Percentiles rank a stretch among this genome's conserved stretches.
These are phyloP conservation scores for Podila epicladia DNA, from an alignment of 192 early-diverging fungal species.

Conservation along the genomic window DNA sequence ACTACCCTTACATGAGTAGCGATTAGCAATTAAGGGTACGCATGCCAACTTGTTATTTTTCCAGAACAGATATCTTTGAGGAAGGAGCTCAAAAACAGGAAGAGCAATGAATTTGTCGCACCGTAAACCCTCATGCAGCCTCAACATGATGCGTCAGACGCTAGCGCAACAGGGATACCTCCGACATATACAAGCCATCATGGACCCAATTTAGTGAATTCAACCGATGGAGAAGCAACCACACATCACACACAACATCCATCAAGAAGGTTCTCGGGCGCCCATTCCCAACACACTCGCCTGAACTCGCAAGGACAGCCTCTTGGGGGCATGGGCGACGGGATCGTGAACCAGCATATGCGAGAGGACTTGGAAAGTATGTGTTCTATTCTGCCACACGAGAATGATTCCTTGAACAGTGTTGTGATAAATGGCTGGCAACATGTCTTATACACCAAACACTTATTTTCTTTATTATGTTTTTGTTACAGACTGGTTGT, in stretches of 20 bases:
- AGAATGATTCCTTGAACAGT: neutral
- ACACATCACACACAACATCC: too few species aligned
- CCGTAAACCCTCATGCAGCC: neutral
- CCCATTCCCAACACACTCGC: too few species aligned
- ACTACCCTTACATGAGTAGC: too few species aligned
- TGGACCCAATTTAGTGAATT: neutral
- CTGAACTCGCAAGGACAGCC: too few species aligned
- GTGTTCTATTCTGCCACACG: neutral
- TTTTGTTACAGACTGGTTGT: conserved; percentile 21
- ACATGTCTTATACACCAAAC: neutral
- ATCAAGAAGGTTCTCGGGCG: too few species aligned
- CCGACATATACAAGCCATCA: neutral
- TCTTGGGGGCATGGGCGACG: conserved; percentile 32
- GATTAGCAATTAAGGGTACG: too few species aligned
- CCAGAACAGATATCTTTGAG: too few species aligned
- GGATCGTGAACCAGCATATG: conserved; percentile 45
- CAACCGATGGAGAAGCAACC: too few species aligned
- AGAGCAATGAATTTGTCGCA: neutral
- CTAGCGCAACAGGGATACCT: neutral
- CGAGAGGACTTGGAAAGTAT: conserved; percentile 41
- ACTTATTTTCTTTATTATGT: neutral
- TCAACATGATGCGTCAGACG: neutral
- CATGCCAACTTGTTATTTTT: too few species aligned
- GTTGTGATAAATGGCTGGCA: neutral
- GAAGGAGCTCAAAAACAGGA: too few species aligned